These are phyloP conservation scores for Phytopythium litorale DNA, from an alignment of 352 stramenopile species.

Conservation along the genomic window DNA sequence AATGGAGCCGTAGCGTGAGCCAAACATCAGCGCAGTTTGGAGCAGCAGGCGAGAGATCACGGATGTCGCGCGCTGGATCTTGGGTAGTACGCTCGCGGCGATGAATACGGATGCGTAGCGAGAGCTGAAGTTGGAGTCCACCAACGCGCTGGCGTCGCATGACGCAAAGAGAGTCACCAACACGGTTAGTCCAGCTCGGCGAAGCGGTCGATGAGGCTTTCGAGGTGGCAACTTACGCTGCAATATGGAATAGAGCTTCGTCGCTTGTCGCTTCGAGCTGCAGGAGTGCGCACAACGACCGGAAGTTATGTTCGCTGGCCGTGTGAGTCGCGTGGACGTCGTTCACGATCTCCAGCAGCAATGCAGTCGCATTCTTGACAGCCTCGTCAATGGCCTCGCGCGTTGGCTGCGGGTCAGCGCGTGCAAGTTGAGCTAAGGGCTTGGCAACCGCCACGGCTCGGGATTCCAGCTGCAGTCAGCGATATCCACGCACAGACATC, in stretches of 20 bases:
- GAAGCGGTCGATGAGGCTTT: background rate
- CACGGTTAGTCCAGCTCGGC: background rate
- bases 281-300: conserved; percentile 36
- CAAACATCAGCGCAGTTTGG: conserved; percentile 51
- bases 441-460: conserved; percentile 36
- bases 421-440: conserved; percentile 36
- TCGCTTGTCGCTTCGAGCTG: conserved; percentile 47
- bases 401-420: conserved; percentile 23
- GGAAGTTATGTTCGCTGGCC: conserved; percentile 51
- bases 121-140: conserved; percentile 69
- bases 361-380: conserved; percentile 19
- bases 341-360: conserved; percentile 64
- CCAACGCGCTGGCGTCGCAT: conserved; percentile 27
- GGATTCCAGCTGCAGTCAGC: conserved; percentile 29
- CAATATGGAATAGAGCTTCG: conserved; percentile 55
- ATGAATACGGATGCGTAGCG: conserved; percentile 62
- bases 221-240: conserved; percentile 23
- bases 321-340: conserved; percentile 48
- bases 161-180: background rate
- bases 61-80: conserved; percentile 44
- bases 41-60: conserved; percentile 76
- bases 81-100: conserved; percentile 47
- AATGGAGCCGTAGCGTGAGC: conserved; percentile 32
- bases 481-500: background rate
- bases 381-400: conserved; percentile 23